Evolutionary conservation across 805 yeast genomes (phyloP), one percentile per base, ranked within the genome.

Genomic region (Nakazawaea pomicola): DNA sequence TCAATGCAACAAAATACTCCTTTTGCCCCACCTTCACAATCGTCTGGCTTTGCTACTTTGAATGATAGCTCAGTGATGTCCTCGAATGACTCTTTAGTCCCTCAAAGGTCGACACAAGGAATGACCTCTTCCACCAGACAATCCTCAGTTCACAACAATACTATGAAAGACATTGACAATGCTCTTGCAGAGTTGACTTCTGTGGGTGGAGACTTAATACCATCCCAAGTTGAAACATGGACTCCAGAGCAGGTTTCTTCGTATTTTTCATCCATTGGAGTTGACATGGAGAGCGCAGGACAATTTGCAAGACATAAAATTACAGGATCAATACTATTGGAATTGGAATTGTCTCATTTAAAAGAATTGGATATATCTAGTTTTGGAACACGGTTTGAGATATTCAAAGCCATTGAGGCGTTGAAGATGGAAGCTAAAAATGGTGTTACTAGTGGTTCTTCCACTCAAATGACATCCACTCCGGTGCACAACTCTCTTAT

Each of bases 361-460:
- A 93, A 91, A 58, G 99, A 93, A 60, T 67, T 93, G 44, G 99
- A 90, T 43, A 91, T 93, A 39, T 72, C 78, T 36, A 85, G 95
- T 4, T 93, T 93, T 65, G 99, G 99, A 20, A 90, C 96, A 0
- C 74, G 99, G 48, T 93, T 89, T 61, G 96, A 90, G 58, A 77
- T 93, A 35, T 81, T 78, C 61, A 89, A 88, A 56, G 95, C 87
- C 57, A 91, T 93, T 52, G 95, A 87, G 57, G 74, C 78, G 28
- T 64, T 83, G 51, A 70, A 69, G 45, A 55, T 51, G 11, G 58
- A 58, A 9, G 46, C 61, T 2, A 48, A 41, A n/a, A 35, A 36
- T 38, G 20, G 37, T 12, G 29, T 29, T 21, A 17, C 20, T 20
- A 25, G 35, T n/a, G 24, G 32, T 28, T 18, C 20, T 20, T 23